phyloP scores from a whole-genome alignment of 768 basidiomycete genomes.

The Lyophyllum decastes region DNA sequence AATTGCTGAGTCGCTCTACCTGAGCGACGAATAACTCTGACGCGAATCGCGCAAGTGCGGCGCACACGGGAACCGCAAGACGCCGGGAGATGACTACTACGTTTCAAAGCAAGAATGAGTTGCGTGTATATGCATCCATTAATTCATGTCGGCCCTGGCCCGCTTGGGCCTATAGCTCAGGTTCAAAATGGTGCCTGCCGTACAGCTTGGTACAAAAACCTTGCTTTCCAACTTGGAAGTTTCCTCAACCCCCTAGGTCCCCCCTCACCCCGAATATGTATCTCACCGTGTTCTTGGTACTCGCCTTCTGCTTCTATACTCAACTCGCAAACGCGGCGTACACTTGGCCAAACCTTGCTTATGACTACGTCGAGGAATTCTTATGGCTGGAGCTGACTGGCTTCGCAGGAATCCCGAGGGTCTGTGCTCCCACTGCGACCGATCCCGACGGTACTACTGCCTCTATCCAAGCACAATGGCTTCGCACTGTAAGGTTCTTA shows the following conservation, averaged over 20 bases:
- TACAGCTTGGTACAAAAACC: background rate
- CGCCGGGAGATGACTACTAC: background rate
- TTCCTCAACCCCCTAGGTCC: background rate
- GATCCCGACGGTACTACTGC: background rate
- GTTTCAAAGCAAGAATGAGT: background rate
- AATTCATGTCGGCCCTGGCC: background rate
- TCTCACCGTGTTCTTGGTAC: background rate
- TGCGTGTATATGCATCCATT: background rate
- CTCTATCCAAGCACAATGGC: background rate
- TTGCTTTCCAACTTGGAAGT: background rate
- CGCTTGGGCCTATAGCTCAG: background rate
- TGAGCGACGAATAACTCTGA: too few relatives aligned
- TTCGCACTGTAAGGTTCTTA: background rate
- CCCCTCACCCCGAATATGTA: background rate
- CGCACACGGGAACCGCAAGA: background rate
- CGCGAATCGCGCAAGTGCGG: too few relatives aligned
- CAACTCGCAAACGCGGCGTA: background rate
- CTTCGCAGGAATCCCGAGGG: background rate
- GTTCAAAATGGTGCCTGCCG: background rate
- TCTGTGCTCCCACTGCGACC: background rate
- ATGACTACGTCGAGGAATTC: background rate
- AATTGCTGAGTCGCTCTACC: too few relatives aligned
- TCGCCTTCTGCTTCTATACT: background rate
- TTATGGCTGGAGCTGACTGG: background rate
- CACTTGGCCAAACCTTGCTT: background rate